Conservation (phyloP, 2,329 filamentous ascomycete genomes). For the Beauveria rudraprayagi region DNA sequence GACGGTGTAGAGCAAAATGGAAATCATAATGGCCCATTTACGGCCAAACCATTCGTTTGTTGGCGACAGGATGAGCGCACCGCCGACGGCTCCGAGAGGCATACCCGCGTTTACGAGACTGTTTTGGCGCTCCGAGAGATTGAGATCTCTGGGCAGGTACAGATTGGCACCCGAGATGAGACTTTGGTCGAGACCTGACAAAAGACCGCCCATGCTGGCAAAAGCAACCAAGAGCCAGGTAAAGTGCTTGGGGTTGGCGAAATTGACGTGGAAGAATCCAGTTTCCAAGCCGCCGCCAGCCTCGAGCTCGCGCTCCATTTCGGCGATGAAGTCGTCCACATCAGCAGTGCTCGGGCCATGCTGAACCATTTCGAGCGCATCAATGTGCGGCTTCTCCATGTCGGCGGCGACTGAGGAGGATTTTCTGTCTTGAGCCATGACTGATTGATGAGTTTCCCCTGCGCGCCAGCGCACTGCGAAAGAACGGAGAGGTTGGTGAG, state of each 20-base stretch:
- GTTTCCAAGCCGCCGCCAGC: conserved; percentile 24
- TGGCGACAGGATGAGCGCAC: conserved; percentile 58
- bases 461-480: background rate
- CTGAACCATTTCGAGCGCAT: conserved; percentile 30
- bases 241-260: conserved; percentile 55
- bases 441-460: background rate
- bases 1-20: conserved; percentile 61
- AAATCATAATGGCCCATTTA: conserved; percentile 60
- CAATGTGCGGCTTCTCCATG: conserved; percentile 20
- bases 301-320: conserved; percentile 34
- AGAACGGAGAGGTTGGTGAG: background rate
- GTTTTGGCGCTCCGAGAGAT: conserved; percentile 47
- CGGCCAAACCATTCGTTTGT: conserved; percentile 61
- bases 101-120: conserved; percentile 63
- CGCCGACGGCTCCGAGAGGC: conserved; percentile 63
- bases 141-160: conserved; percentile 52
- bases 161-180: conserved; percentile 65
- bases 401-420: background rate
- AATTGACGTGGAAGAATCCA: conserved; percentile 45
- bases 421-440: conserved; percentile 4
- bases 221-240: conserved; percentile 62
- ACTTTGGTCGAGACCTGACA: conserved; percentile 65
- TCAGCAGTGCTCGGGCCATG: conserved; percentile 23
- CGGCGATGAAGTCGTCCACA: conserved; percentile 30
- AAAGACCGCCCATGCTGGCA: conserved; percentile 66